Conservation (phyloP, 1,139 yeast species). For the Zygosaccharomyces pseudobailii region DNA sequence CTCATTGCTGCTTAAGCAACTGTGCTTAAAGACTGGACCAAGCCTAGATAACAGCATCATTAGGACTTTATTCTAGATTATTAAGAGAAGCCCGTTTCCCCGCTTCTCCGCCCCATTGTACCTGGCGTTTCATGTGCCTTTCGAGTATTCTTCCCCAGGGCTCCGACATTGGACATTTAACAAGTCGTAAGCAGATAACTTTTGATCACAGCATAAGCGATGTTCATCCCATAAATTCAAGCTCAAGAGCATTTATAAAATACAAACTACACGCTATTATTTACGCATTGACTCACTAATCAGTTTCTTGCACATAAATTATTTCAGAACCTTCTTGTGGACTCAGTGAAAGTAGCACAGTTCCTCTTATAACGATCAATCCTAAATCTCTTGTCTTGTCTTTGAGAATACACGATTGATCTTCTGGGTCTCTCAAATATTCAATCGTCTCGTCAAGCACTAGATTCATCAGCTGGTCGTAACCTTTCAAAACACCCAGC, state of each 20-base stretch:
- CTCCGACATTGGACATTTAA: too few species aligned
- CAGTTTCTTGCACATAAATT: slow-evolving; percentile 45
- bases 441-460: slow-evolving; percentile 85
- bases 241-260: background rate
- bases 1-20: too few species aligned
- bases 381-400: slow-evolving; percentile 62
- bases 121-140: too few species aligned
- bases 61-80: too few species aligned
- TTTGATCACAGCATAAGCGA: too few species aligned
- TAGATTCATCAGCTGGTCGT: slow-evolving; percentile 87
- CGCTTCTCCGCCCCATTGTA: too few species aligned
- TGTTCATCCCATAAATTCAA: background rate
- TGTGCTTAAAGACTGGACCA: too few species aligned
- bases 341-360: slow-evolving; percentile 71
- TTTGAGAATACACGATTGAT: slow-evolving; percentile 41
- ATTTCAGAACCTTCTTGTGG: slow-evolving; percentile 80
- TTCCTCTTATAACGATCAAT: slow-evolving; percentile 82
- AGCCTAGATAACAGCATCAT: too few species aligned
- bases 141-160: too few species aligned
- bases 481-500: slow-evolving; percentile 77
- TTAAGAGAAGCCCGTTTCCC: too few species aligned
- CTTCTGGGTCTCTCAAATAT: slow-evolving; percentile 61
- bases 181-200: background rate
- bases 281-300: slow-evolving; percentile 3
- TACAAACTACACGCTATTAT: background rate